Conservation (phyloP, 148 eudicot genomes). For the Salicornia ramosissima region DNA sequence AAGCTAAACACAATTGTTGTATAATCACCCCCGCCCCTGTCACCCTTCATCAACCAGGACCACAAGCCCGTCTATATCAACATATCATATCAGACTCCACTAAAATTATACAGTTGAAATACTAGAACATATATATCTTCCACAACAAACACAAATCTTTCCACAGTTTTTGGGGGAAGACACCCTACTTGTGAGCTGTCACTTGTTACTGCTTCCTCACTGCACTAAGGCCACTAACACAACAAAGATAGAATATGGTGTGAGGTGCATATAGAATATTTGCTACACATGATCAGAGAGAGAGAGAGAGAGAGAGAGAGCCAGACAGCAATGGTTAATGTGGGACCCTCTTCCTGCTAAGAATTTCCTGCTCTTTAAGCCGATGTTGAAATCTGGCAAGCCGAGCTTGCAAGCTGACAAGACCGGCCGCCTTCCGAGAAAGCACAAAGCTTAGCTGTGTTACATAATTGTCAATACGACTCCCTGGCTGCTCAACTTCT, state of each 20-base stretch:
- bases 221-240: slow-evolving; percentile 4
- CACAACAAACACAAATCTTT: background rate
- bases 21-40: background rate
- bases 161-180: background rate
- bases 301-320: no score
- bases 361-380: slow-evolving; percentile 93
- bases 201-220: slow-evolving; percentile 1
- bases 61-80: slow-evolving; percentile 15
- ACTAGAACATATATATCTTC: slow-evolving; percentile 1
- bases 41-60: slow-evolving; percentile 14
- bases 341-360: slow-evolving; percentile 79
- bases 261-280: background rate
- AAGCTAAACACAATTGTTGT: background rate
- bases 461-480: slow-evolving; percentile 88
- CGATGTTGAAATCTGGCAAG: slow-evolving; percentile 96
- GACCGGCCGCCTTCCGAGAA: slow-evolving; percentile 93
- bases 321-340: slow-evolving; percentile 35
- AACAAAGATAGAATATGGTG: background rate
- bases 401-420: slow-evolving; percentile 96
- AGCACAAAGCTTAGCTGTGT: slow-evolving; percentile 87
- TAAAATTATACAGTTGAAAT: slow-evolving; percentile 22
- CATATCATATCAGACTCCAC: slow-evolving; percentile 14
- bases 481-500: slow-evolving; percentile 98
- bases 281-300: background rate
- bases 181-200: background rate